These are phyloP conservation scores for Brassica nigra DNA, from an alignment of 345 rosid genomes.

Conservation along the genomic window DNA sequence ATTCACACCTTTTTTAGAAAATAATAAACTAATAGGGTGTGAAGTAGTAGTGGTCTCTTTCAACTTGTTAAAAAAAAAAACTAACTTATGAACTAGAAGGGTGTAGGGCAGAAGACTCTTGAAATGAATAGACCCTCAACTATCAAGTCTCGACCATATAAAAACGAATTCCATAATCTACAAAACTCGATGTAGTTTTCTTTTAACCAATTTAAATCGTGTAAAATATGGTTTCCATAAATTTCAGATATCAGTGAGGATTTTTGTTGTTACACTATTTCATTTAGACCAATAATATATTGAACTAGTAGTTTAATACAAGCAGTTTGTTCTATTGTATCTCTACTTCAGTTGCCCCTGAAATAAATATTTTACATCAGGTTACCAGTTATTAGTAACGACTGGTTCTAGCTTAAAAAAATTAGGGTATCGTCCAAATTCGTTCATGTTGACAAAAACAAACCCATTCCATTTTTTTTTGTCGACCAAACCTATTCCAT, in stretches of 20 bases:
- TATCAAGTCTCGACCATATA: neutral
- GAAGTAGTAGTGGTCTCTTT: neutral
- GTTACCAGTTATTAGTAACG: too few species aligned
- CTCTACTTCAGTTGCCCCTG: neutral
- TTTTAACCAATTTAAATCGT: neutral
- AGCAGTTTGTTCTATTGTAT: neutral
- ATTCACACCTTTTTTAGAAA: neutral
- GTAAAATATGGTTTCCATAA: neutral
- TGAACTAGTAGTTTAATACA: neutral
- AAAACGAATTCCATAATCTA: neutral
- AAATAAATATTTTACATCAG: neutral
- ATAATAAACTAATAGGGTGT: neutral
- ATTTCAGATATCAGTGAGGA: neutral
- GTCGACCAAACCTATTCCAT: neutral
- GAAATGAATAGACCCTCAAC: neutral
- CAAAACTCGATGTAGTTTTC: neutral
- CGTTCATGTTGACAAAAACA: neutral
- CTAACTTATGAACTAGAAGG: neutral
- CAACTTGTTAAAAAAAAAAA: neutral
- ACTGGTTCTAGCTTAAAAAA: too few species aligned
- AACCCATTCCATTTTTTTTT: neutral
- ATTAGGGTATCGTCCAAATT: neutral
- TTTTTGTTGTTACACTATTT: neutral
- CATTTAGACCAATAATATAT: neutral
- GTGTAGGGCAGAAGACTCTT: neutral